Evolutionary conservation across 768 basidiomycete genomes (phyloP).

Genomic region (Boletus vinaceobasis): DNA sequence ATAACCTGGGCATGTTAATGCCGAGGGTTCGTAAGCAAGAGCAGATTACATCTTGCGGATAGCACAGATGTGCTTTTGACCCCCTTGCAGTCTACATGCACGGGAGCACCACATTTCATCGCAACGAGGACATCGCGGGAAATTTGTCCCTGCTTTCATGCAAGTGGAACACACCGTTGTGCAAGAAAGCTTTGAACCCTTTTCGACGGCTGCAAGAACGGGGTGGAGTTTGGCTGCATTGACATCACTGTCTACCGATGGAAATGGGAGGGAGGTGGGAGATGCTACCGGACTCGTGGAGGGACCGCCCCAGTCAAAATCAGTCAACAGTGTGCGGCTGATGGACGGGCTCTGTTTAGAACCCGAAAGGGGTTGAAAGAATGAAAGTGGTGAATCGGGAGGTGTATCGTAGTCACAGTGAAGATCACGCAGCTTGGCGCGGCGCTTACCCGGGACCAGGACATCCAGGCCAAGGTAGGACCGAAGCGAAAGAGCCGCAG

Average conservation of each 20-base stretch:
- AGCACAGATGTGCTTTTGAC: constrained; percentile 50
- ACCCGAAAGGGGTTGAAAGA: constrained; percentile 11
- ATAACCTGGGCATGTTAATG: background rate
- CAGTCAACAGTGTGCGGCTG: constrained; percentile 38
- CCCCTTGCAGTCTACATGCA: constrained; percentile 51
- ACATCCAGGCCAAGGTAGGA: constrained; percentile 17
- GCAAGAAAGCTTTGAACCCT: constrained; percentile 47
- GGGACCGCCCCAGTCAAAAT: constrained; percentile 8
- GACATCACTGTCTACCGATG: constrained; percentile 13
- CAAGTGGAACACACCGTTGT: constrained; percentile 49
- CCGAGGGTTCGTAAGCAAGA: background rate
- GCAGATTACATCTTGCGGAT: constrained; percentile 8
- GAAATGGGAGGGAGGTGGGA: constrained; percentile 16
- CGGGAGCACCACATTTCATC: constrained; percentile 63
- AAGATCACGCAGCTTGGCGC: background rate
- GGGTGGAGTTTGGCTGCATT: constrained; percentile 33
- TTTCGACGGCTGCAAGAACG: constrained; percentile 49
- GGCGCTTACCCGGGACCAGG: constrained; percentile 8
- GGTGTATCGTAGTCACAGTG: constrained; percentile 24
- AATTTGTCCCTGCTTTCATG: constrained; percentile 49
- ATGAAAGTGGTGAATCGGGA: constrained; percentile 29
- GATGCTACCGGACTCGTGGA: constrained; percentile 11
- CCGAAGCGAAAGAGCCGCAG: constrained; percentile 33
- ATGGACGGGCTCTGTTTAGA: constrained; percentile 37
- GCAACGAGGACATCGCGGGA: constrained; percentile 61